Conservation (phyloP, 2,329 filamentous ascomycete species). For the Coleophoma eucalyptorum region DNA sequence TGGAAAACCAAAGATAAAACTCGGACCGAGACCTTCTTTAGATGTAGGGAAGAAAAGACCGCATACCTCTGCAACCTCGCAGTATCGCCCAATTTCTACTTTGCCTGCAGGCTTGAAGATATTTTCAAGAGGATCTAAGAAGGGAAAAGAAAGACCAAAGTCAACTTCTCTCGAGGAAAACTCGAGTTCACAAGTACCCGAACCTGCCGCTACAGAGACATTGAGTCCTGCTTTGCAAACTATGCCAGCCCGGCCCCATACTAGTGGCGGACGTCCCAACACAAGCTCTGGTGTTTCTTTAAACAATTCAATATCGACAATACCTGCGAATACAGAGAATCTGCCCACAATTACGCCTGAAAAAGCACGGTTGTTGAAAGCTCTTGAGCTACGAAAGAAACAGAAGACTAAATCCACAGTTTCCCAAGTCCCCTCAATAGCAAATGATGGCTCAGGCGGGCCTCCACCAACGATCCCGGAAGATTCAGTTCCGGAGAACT, state of each 20-base stretch:
- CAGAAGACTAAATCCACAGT: conserved; percentile 46
- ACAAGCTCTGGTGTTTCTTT: conserved; percentile 22
- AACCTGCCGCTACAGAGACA: conserved; percentile 18
- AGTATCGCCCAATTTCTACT: conserved; percentile 70
- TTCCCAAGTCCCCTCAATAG: conserved; percentile 2
- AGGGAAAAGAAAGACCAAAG: conserved; percentile 37
- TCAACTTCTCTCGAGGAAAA: conserved; percentile 28
- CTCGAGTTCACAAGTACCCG: conserved; percentile 22
- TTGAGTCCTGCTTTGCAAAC: conserved; percentile 24
- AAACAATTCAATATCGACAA: conserved; percentile 12
- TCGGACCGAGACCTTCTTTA: conserved; percentile 78
- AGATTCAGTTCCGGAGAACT: not conserved
- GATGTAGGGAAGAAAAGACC: conserved; percentile 56
- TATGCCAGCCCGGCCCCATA: conserved; percentile 21
- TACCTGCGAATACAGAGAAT: conserved; percentile 22
- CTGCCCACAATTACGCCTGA: conserved; percentile 70
- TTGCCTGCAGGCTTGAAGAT: conserved; percentile 78
- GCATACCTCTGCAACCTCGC: conserved; percentile 53
- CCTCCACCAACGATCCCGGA: conserved; percentile 3
- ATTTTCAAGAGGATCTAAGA: conserved; percentile 55
- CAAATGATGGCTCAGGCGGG: conserved; percentile 1
- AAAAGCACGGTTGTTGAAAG: conserved; percentile 90
- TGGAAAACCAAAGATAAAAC: conserved; percentile 78
- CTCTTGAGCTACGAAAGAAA: conserved; percentile 83
- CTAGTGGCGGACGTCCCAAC: conserved; percentile 27